These are phyloP conservation scores for Hanseniaspora mollemarum DNA, from an alignment of 805 yeast genomes.

Conservation along the genomic window DNA sequence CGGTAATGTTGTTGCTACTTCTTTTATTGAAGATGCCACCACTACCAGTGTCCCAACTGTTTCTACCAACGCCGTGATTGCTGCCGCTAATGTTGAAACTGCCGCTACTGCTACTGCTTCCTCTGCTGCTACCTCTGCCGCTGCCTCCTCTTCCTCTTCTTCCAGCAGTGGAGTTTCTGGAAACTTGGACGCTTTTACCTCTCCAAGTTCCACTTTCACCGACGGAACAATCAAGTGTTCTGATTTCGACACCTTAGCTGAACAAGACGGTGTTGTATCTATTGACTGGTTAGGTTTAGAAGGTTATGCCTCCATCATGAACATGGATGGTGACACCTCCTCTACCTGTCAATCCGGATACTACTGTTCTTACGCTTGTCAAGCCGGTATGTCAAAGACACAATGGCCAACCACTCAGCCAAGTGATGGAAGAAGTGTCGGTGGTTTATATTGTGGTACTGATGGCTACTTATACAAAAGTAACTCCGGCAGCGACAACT, in stretches of 20 bases:
- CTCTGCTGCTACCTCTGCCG: constrained; percentile 23
- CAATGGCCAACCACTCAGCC: constrained; percentile 69
- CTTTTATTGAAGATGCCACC: constrained; percentile 21
- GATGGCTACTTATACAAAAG: constrained; percentile 55
- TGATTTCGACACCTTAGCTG: constrained; percentile 44
- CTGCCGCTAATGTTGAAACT: constrained; percentile 21
- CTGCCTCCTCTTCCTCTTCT: constrained; percentile 24
- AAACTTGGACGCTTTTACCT: constrained; percentile 26
- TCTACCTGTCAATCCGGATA: constrained; percentile 52
- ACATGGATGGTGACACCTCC: constrained; percentile 43
- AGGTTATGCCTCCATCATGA: constrained; percentile 38
- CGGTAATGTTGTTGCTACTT: constrained; percentile 23
- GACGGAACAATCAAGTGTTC: constrained; percentile 65
- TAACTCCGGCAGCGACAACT: constrained; percentile 38
- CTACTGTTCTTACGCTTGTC: constrained; percentile 70
- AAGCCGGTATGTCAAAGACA: constrained; percentile 70
- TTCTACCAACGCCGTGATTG: constrained; percentile 25
- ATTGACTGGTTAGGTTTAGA: constrained; percentile 44
- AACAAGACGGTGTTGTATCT: constrained; percentile 56
- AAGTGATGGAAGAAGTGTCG: constrained; percentile 54
- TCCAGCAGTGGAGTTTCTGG: constrained; percentile 26
- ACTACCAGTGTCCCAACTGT: constrained; percentile 29
- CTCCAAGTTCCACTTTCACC: constrained; percentile 42
- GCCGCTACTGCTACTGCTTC: constrained; percentile 25
- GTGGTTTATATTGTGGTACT: constrained; percentile 51